Evolutionary conservation across 495 filamentous ascomycete species (phyloP).

Genomic region (Penicillium chermesinum): DNA sequence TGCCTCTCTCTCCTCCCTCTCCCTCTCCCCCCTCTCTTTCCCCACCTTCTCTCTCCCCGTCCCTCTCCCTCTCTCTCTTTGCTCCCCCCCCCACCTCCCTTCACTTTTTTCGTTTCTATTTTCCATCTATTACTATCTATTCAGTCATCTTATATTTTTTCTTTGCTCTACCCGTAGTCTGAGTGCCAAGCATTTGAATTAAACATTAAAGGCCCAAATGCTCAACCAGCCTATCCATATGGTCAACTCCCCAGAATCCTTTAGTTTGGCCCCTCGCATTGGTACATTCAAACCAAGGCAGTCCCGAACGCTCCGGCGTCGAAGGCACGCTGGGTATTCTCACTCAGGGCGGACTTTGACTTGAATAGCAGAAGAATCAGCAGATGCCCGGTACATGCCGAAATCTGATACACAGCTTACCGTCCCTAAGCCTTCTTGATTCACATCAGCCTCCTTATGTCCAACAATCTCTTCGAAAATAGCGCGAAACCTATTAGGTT

Average conservation of each 20-base stretch:
- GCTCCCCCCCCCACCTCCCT: too few relatives aligned
- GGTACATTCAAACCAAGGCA: conserved; percentile 62
- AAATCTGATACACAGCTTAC: not conserved
- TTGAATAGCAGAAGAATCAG: not conserved
- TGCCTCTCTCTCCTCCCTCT: too few relatives aligned
- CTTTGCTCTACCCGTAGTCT: too few relatives aligned
- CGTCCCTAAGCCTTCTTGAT: not conserved
- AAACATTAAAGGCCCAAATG: not conserved
- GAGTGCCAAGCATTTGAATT: too few relatives aligned
- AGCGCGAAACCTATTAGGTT: not conserved
- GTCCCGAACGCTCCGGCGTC: conserved; percentile 46
- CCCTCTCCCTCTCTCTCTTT: too few relatives aligned
- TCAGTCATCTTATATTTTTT: too few relatives aligned
- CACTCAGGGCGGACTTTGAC: not conserved
- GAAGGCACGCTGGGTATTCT: conserved; percentile 10
- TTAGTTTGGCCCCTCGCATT: conserved; percentile 49
- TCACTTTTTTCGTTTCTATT: too few relatives aligned
- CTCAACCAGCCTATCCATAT: conserved; percentile 51
- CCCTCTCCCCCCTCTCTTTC: too few relatives aligned
- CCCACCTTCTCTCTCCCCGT: too few relatives aligned
- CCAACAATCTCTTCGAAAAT: conserved; percentile 4
- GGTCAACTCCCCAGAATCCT: conserved; percentile 61
- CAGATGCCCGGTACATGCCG: not conserved
- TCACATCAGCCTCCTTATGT: not conserved
- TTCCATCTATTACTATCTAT: too few relatives aligned